Conservation (phyloP, 2,329 filamentous ascomycete genomes). For the Aspergillus arachidicola region DNA sequence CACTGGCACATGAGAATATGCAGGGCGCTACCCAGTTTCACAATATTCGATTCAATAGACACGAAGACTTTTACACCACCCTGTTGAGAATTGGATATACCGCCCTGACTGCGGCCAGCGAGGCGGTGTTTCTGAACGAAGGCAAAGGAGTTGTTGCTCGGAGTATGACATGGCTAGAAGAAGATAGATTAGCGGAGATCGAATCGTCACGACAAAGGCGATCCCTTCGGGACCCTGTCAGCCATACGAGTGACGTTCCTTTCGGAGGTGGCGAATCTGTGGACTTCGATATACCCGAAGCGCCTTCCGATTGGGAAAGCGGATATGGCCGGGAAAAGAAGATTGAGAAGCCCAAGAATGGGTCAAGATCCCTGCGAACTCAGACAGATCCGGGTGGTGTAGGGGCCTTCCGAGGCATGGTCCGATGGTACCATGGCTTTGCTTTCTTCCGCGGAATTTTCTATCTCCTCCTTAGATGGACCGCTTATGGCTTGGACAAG, state of each 20-base stretch:
- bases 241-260: constrained; percentile 19
- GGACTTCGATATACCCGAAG: constrained; percentile 38
- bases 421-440: constrained; percentile 73
- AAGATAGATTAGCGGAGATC: constrained; percentile 78
- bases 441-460: constrained; percentile 76
- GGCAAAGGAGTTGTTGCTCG: constrained; percentile 74
- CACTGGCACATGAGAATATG: constrained; percentile 79
- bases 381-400: constrained; percentile 61
- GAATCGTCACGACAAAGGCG: constrained; percentile 52
- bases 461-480: constrained; percentile 62
- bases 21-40: constrained; percentile 87
- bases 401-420: constrained; percentile 75
- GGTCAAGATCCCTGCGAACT: constrained; percentile 38
- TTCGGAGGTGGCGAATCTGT: constrained; percentile 37
- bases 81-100: constrained; percentile 84
- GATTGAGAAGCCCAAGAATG: constrained; percentile 42
- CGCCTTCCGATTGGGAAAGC: constrained; percentile 43
- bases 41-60: constrained; percentile 75
- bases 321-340: constrained; percentile 51
- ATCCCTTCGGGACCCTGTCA: constrained; percentile 16
- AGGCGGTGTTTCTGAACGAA: constrained; percentile 94
- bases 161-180: constrained; percentile 86
- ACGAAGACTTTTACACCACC: constrained; percentile 95
- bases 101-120: constrained; percentile 87
- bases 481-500: constrained; percentile 58